Conservation (phyloP, 225 moss, liverwort and hornwort species). For the Lunularia cruciata region DNA sequence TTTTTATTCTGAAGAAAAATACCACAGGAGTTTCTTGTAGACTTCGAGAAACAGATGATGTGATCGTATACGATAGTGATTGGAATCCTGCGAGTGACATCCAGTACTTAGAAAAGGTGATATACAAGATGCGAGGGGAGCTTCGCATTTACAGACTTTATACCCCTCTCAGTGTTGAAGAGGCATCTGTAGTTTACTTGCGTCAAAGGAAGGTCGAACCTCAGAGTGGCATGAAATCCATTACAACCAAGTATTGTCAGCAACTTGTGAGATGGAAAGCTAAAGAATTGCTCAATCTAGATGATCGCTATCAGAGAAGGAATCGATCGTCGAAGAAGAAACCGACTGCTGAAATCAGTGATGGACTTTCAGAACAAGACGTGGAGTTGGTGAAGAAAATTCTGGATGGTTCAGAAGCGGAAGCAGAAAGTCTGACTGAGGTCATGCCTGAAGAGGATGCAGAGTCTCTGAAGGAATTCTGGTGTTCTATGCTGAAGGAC, state of each 20-base stretch:
- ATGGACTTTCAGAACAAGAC: not conserved
- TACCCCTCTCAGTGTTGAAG: slow-evolving; percentile 36
- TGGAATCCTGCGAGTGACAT: slow-evolving; percentile 49
- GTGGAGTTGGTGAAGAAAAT: slow-evolving; percentile 17
- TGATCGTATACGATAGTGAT: slow-evolving; percentile 48
- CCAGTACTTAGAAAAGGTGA: slow-evolving; percentile 33
- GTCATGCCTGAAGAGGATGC: slow-evolving; percentile 37
- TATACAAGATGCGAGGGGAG: slow-evolving; percentile 33
- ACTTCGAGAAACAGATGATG: slow-evolving; percentile 33
- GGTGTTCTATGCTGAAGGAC: slow-evolving; percentile 39
- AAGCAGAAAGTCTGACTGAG: slow-evolving; percentile 3
- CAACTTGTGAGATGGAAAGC: slow-evolving; percentile 49
- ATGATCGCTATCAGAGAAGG: slow-evolving; percentile 4
- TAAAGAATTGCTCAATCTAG: slow-evolving; percentile 24
- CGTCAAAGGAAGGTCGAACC: slow-evolving; percentile 25
- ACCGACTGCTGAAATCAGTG: not conserved
- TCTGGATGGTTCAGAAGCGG: slow-evolving; percentile 11
- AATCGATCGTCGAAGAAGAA: not conserved
- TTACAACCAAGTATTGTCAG: slow-evolving; percentile 34
- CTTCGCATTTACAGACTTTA: slow-evolving; percentile 41
- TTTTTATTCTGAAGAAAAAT: slow-evolving; percentile 35
- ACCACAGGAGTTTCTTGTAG: slow-evolving; percentile 36
- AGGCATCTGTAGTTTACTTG: slow-evolving; percentile 35
- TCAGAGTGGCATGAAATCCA: slow-evolving; percentile 27
- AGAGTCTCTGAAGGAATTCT: slow-evolving; percentile 43